Percentiles rank a stretch among this genome's conserved stretches.
Conservation (phyloP, 2,329 filamentous ascomycete genomes). For the Claviceps citrina region DNA sequence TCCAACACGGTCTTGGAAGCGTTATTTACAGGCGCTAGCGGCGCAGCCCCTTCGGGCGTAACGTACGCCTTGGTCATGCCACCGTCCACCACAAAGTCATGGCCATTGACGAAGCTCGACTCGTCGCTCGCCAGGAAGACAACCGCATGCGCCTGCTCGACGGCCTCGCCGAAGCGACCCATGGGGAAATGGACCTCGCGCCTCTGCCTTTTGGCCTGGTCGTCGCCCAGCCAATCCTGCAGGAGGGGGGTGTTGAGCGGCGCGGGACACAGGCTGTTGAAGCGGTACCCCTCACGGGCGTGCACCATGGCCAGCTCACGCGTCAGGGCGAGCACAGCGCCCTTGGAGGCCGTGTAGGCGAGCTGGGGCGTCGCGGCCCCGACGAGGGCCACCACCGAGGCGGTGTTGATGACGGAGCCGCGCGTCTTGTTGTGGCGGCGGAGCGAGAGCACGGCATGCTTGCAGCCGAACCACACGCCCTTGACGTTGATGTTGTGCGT, state of each 20-base stretch:
- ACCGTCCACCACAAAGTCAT: conserved; percentile 88
- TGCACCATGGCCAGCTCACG: conserved; percentile 85
- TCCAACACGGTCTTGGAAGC: conserved; percentile 34
- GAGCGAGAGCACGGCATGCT: conserved; percentile 73
- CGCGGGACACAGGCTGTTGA: conserved; percentile 82
- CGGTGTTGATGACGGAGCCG: conserved; percentile 82
- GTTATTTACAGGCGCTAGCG: conserved; percentile 42
- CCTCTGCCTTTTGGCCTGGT: conserved; percentile 62
- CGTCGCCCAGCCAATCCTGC: conserved; percentile 87
- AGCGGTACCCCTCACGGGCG: conserved; percentile 73
- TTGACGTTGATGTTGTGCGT: conserved; percentile 94
- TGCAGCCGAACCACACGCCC: conserved; percentile 93
- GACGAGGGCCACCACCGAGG: conserved; percentile 74
- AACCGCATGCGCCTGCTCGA: conserved; percentile 83
- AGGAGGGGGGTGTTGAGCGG: conserved; percentile 83
- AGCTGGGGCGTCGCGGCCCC: conserved; percentile 78
- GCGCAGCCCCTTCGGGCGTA: conserved; percentile 44
- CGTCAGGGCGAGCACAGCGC: conserved; percentile 78
- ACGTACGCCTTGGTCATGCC: conserved; percentile 90
- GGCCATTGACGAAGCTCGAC: conserved; percentile 77
- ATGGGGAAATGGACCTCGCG: conserved; percentile 82
- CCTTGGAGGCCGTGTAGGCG: conserved; percentile 88
- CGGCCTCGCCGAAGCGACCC: conserved; percentile 80
- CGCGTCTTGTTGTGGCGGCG: conserved; percentile 64
- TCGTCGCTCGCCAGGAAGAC: conserved; percentile 79